Evolutionary conservation across 2,329 filamentous ascomycete genomes (phyloP).

Genomic region (Phoma sp.): DNA sequence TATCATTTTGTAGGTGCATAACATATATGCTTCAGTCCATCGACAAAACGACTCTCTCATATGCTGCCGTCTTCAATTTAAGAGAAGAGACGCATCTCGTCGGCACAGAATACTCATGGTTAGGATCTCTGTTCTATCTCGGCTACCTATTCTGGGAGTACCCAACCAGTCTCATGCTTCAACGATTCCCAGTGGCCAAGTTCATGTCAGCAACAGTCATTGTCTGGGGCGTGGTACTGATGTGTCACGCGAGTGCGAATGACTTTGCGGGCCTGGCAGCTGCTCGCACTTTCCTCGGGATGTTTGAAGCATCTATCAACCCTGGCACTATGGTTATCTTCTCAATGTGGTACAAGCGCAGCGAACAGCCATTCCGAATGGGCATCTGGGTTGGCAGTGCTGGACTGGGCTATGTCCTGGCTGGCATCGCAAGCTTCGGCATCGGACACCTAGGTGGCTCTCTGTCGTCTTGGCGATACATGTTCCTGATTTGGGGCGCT

Average conservation of each 20-base stretch:
- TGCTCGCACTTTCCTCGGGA: not conserved
- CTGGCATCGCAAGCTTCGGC: conserved; percentile 1
- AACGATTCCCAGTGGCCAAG: not conserved
- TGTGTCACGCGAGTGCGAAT: not conserved
- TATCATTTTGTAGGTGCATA: conserved; percentile 21
- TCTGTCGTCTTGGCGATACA: not conserved
- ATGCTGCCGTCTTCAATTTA: conserved; percentile 63
- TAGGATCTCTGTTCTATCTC: not conserved
- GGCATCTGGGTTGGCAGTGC: not conserved
- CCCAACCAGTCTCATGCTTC: not conserved
- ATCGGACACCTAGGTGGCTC: not conserved
- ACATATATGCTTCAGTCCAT: conserved; percentile 67
- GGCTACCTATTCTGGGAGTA: not conserved
- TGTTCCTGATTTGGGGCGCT: not conserved
- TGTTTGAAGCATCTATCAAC: not conserved
- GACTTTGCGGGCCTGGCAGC: not conserved
- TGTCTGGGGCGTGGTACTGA: not conserved
- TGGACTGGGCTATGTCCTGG: not conserved
- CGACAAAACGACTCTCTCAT: conserved; percentile 59
- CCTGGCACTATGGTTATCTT: not conserved
- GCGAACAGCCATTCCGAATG: not conserved
- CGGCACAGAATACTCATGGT: conserved; percentile 10
- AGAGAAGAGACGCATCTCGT: conserved; percentile 23
- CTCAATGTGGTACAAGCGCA: not conserved
- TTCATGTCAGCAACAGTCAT: not conserved